These are phyloP conservation scores for Limonium bicolor DNA, from an alignment of 148 eudicot species.

Conservation along the genomic window DNA sequence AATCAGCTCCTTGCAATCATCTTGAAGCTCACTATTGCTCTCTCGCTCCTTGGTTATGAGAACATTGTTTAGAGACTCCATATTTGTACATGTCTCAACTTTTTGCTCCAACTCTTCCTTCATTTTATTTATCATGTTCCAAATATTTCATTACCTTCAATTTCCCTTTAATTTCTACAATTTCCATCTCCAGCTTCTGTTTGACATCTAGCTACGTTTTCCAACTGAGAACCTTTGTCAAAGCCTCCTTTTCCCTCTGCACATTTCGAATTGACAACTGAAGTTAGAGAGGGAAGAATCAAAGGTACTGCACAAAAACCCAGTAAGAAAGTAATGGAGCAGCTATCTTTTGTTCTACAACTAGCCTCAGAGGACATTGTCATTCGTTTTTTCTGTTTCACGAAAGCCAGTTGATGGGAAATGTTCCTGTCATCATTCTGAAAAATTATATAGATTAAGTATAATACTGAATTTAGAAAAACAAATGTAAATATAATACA, in stretches of 20 bases:
- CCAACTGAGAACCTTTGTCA: constrained; percentile 48
- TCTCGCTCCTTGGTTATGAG: constrained; percentile 49
- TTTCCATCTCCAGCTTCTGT: constrained; percentile 77
- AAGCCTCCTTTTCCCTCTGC: constrained; percentile 79
- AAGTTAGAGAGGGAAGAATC: background rate
- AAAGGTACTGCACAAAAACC: background rate
- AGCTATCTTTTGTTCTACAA: constrained; percentile 77
- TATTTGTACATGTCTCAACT: constrained; percentile 28
- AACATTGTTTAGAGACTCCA: constrained; percentile 41
- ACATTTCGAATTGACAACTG: constrained; percentile 4
- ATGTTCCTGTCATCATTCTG: constrained; percentile 52
- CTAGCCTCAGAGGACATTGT: constrained; percentile 60
- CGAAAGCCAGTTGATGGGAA: constrained; percentile 65
- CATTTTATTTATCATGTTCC: constrained; percentile 70
- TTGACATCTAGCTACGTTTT: constrained; percentile 67
- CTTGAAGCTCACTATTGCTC: constrained; percentile 86
- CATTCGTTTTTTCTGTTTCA: constrained; percentile 80
- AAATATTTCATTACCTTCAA: constrained; percentile 72
- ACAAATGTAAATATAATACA: background rate
- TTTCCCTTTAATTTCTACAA: constrained; percentile 69
- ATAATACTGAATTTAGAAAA: background rate
- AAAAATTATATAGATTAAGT: background rate
- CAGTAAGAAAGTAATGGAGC: background rate
- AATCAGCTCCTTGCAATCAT: constrained; percentile 61
- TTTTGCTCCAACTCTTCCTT: constrained; percentile 43